Conservation (phyloP, 495 filamentous ascomycete species). For the Pyrenopolyporus hunteri region DNA sequence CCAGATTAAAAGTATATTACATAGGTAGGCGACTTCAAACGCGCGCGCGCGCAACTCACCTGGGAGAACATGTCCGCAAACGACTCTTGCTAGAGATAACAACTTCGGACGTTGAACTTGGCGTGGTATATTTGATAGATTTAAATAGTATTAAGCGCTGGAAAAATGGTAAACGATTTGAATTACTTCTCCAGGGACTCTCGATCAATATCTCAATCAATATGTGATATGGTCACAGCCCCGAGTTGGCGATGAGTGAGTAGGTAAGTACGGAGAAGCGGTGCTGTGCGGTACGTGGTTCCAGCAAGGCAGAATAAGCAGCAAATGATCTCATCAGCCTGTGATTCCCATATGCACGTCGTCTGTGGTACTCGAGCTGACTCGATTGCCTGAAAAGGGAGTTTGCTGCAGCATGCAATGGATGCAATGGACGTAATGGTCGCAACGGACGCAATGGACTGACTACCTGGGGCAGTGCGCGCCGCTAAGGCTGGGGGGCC, state of each 20-base stretch:
- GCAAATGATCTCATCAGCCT: background rate
- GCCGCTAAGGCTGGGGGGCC: background rate
- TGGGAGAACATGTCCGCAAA: conserved; percentile 49
- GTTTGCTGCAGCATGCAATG: conserved; percentile 15
- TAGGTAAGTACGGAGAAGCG: conserved; percentile 2
- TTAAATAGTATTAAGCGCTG: background rate
- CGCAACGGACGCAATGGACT: too few species aligned
- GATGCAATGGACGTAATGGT: too few species aligned
- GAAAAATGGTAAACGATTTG: conserved; percentile 2
- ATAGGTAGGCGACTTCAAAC: background rate
- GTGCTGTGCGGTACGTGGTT: conserved; percentile 4
- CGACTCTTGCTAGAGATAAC: background rate
- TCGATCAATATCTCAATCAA: too few species aligned
- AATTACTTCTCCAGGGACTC: background rate
- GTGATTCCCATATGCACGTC: background rate
- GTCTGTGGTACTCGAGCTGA: conserved; percentile 15
- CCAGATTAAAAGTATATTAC: background rate
- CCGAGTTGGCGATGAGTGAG: background rate
- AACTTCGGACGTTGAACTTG: conserved; percentile 22
- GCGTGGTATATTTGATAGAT: conserved; percentile 1
- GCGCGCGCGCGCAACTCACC: conserved; percentile 36
- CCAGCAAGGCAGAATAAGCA: conserved; percentile 15
- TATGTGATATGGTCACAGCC: conserved; percentile 6
- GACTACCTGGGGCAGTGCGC: background rate
- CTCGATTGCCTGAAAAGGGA: conserved; percentile 11